Conservation (phyloP, 345 rosid genomes). For the Balakata baccata region DNA sequence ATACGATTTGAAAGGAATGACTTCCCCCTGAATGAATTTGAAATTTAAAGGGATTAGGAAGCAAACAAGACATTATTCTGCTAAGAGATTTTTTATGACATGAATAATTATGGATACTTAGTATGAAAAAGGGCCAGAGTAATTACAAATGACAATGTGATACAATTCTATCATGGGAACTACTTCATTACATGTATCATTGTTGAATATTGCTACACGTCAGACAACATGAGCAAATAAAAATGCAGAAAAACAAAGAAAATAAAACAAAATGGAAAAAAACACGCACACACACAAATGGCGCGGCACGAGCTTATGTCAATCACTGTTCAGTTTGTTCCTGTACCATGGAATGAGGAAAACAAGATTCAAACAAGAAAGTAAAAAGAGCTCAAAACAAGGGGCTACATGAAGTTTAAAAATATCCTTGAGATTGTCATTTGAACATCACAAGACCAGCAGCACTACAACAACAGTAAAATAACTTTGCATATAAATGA, state of each 20-base stretch:
- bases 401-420: neutral
- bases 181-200: neutral
- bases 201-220: neutral
- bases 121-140: conserved; percentile 6
- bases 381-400: neutral
- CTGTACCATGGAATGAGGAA: neutral
- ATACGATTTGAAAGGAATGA: conserved; percentile 72
- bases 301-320: neutral
- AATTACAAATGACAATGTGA: no score
- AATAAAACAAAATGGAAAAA: neutral
- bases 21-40: conserved; percentile 56
- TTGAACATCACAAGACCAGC: neutral
- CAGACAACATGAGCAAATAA: neutral
- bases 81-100: neutral
- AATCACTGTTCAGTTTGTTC: neutral
- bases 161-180: neutral
- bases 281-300: neutral
- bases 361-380: neutral
- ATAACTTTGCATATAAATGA: neutral
- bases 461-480: neutral
- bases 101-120: neutral
- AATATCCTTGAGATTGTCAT: neutral
- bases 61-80: conserved; percentile 1
- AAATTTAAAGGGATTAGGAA: conserved; percentile 1
- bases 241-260: neutral